Conservation (phyloP, 2,329 filamentous ascomycete genomes). For the Cytospora mali region DNA sequence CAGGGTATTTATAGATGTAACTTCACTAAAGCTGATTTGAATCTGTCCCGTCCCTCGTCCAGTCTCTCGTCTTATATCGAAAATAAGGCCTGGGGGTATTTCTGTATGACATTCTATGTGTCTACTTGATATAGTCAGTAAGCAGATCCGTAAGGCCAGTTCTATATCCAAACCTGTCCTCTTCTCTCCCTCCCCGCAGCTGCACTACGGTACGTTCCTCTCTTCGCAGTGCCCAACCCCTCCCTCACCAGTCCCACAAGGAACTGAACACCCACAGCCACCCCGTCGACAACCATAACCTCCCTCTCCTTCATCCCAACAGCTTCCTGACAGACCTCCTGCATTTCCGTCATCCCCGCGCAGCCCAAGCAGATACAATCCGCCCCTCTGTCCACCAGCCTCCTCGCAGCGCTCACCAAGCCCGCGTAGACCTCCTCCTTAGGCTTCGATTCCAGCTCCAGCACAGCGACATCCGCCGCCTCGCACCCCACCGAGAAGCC, state of each 20-base stretch:
- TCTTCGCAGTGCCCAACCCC: slow-evolving; percentile 48
- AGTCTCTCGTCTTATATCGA: no score
- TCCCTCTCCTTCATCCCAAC: slow-evolving; percentile 45
- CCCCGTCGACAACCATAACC: slow-evolving; percentile 54
- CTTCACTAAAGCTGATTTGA: no score
- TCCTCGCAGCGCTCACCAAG: slow-evolving; percentile 43
- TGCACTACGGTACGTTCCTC: slow-evolving; percentile 46
- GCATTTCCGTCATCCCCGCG: slow-evolving; percentile 51
- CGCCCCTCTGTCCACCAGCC: slow-evolving; percentile 40
- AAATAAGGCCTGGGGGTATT: not conserved
- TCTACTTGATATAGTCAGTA: not conserved
- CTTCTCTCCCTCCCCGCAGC: slow-evolving; percentile 38
- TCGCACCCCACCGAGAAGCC: slow-evolving; percentile 47
- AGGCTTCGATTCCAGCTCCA: slow-evolving; percentile 47
- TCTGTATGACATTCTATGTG: not conserved
- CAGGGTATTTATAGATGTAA: no score
- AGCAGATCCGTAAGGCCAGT: not conserved
- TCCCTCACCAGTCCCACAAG: slow-evolving; percentile 48
- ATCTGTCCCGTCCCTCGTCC: no score
- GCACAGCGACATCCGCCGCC: slow-evolving; percentile 43
- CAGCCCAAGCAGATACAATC: slow-evolving; percentile 47
- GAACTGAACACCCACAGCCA: slow-evolving; percentile 50
- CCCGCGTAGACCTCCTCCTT: slow-evolving; percentile 42
- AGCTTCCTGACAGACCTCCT: slow-evolving; percentile 47
- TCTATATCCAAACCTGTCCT: slow-evolving; percentile 43